phyloP scores from a whole-genome alignment of 805 yeast species.

The Brettanomyces sp. region DNA sequence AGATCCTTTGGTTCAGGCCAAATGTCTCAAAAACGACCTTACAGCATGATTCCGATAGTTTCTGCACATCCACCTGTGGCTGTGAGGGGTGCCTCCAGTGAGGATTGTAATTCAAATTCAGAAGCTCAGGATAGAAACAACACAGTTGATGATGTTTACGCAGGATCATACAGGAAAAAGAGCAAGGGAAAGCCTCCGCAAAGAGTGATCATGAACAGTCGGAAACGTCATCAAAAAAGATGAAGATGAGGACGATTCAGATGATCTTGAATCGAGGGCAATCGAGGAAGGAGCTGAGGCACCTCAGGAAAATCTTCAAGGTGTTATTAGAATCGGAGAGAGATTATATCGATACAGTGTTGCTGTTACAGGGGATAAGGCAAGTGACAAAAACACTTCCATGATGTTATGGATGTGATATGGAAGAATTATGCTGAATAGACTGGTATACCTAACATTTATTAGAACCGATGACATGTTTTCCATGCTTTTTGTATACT shows the following conservation, averaged over 20 bases:
- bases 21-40: too few relatives aligned
- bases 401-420: slow-evolving; percentile 12
- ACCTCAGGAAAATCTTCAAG: slow-evolving; percentile 5
- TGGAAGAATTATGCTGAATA: slow-evolving; percentile 10
- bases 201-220: slow-evolving; percentile 1
- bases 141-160: slow-evolving; percentile 1
- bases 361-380: slow-evolving; percentile 6
- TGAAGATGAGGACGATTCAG: slow-evolving; percentile 5
- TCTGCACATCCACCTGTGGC: too few relatives aligned
- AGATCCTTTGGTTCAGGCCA: too few relatives aligned
- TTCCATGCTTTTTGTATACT: too few relatives aligned
- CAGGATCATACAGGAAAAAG: not conserved
- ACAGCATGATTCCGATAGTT: too few relatives aligned
- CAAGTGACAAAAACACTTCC: slow-evolving; percentile 11
- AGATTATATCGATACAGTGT: slow-evolving; percentile 13
- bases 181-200: not conserved
- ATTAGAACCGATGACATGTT: too few relatives aligned
- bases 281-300: slow-evolving; percentile 16
- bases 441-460: not conserved
- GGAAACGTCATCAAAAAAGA: slow-evolving; percentile 7
- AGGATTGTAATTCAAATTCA: too few relatives aligned
- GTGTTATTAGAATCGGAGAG: slow-evolving; percentile 12
- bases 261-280: slow-evolving; percentile 14
- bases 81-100: too few relatives aligned
- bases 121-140: too few relatives aligned